phyloP scores from a whole-genome alignment of 2,329 filamentous ascomycete species.

The Ophiostoma himal-ulmi region DNA sequence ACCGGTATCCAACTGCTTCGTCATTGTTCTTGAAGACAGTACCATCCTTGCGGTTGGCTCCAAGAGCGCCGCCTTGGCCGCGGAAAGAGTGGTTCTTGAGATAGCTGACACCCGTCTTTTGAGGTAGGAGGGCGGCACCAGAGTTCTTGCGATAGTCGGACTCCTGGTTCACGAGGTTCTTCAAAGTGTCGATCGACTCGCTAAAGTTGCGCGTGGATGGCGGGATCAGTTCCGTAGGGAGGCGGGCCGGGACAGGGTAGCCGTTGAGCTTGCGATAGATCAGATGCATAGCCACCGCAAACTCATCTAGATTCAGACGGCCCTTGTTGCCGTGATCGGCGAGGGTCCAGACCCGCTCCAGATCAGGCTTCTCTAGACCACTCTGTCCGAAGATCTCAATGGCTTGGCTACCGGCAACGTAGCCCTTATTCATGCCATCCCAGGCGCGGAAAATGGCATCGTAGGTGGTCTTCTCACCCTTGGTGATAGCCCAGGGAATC shows the following conservation, averaged over 20 bases:
- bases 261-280: slow-evolving; percentile 97
- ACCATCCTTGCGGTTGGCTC: slow-evolving; percentile 74
- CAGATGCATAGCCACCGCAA: slow-evolving; percentile 97
- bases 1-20: slow-evolving; percentile 85
- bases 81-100: slow-evolving; percentile 93
- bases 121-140: slow-evolving; percentile 83
- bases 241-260: slow-evolving; percentile 79
- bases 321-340: slow-evolving; percentile 92
- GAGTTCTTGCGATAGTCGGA: slow-evolving; percentile 84
- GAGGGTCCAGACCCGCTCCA: slow-evolving; percentile 91
- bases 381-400: slow-evolving; percentile 98
- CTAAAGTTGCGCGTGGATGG: slow-evolving; percentile 91
- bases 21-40: slow-evolving; percentile 97
- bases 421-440: slow-evolving; percentile 92
- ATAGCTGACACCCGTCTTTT: slow-evolving; percentile 97
- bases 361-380: slow-evolving; percentile 80
- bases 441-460: slow-evolving; percentile 92
- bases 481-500: slow-evolving; percentile 97
- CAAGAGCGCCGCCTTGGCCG: slow-evolving; percentile 51
- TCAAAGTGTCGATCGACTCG: slow-evolving; percentile 88
- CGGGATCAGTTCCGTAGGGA: slow-evolving; percentile 88
- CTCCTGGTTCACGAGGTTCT: slow-evolving; percentile 81
- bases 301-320: slow-evolving; percentile 90
- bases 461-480: slow-evolving; percentile 96
- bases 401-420: slow-evolving; percentile 83